Conservation (phyloP, 306 rosid species). For the Pyrus pyrifolia region DNA sequence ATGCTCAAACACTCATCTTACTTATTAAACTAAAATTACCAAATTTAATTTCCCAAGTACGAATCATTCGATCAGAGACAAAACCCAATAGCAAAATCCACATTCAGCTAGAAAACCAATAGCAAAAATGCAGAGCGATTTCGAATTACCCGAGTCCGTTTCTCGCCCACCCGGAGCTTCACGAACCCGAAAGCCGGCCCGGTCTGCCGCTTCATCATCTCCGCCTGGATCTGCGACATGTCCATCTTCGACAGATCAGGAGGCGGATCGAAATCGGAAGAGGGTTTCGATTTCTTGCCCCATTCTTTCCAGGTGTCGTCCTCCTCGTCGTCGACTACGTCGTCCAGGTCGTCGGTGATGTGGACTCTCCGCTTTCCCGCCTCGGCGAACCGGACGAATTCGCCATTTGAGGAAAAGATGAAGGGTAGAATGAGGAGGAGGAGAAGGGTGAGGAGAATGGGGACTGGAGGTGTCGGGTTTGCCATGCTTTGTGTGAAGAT, state of each 20-base stretch:
- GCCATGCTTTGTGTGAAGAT: conserved; percentile 11
- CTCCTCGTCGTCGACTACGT: conserved; percentile 79
- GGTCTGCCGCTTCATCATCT: conserved; percentile 57
- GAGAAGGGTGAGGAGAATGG: conserved; percentile 14
- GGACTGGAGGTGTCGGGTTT: not conserved
- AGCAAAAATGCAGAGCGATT: not conserved
- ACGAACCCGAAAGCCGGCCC: conserved; percentile 78
- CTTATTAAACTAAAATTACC: not conserved
- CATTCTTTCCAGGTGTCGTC: conserved; percentile 81
- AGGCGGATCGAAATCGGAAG: conserved; percentile 22
- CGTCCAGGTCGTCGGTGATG: conserved; percentile 83
- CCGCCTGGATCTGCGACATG: conserved; percentile 62
- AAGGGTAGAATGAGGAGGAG: conserved; percentile 19
- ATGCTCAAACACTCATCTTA: not conserved
- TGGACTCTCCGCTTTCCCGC: conserved; percentile 56
- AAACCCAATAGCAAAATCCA: not conserved
- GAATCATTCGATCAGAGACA: not conserved
- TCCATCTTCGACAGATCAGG: conserved; percentile 65
- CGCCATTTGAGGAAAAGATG: conserved; percentile 13
- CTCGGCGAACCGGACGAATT: conserved; percentile 25
- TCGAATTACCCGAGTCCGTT: conserved; percentile 44
- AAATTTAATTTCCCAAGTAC: not conserved
- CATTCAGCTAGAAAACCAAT: not conserved
- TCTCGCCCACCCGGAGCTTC: conserved; percentile 68
- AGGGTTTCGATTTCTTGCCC: conserved; percentile 63